phyloP scores from a whole-genome alignment of 2,329 filamentous ascomycete species.

The Rachicladosporium sp. region DNA sequence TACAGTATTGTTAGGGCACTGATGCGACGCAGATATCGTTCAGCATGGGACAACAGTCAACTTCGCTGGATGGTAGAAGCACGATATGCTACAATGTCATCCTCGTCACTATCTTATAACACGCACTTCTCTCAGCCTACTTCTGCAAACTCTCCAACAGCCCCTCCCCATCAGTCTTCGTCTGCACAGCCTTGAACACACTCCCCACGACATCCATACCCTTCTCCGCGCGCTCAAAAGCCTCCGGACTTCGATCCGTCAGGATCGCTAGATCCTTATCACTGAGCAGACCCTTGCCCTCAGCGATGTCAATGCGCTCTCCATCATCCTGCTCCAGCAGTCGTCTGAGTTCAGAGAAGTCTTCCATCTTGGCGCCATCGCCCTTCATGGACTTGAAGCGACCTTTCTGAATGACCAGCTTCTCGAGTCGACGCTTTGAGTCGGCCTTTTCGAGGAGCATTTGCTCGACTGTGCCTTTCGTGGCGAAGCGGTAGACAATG shows the following conservation, averaged over 20 bases:
- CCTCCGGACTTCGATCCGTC: conserved; percentile 60
- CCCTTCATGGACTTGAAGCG: conserved; percentile 51
- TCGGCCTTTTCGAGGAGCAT: conserved; percentile 76
- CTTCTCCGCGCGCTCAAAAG: conserved; percentile 61
- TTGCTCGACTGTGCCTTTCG: conserved; percentile 85
- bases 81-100: too few species aligned
- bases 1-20: too few species aligned
- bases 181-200: conserved; percentile 51
- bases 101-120: too few species aligned
- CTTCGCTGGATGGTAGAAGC: too few species aligned
- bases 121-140: too few species aligned
- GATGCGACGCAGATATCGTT: too few species aligned
- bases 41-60: too few species aligned
- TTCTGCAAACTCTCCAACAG: conserved; percentile 38
- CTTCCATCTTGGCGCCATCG: conserved; percentile 32
- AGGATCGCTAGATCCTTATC: conserved; percentile 66
- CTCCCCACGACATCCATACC: conserved; percentile 60
- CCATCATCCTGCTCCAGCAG: conserved; percentile 52
- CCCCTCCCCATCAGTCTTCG: conserved; percentile 41
- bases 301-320: conserved; percentile 44
- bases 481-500: conserved; percentile 85
- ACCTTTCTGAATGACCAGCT: conserved; percentile 90
- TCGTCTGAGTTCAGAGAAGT: conserved; percentile 36
- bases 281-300: conserved; percentile 55
- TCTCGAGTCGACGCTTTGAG: conserved; percentile 82